These are phyloP conservation scores for Polychytrium aggregatum DNA, from an alignment of 192 early-diverging fungal genomes.

Conservation along the genomic window DNA sequence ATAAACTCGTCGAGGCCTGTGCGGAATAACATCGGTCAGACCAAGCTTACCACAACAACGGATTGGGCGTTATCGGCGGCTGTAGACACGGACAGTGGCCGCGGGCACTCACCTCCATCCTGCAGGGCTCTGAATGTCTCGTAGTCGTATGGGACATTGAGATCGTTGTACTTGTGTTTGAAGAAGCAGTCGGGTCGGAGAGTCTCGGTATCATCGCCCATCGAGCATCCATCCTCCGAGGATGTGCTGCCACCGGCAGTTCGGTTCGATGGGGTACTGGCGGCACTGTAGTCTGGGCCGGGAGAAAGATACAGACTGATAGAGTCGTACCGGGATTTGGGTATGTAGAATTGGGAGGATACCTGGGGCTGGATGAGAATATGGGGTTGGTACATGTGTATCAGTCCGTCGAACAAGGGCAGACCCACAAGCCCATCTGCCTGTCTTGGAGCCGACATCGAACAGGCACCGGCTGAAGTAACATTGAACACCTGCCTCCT, in stretches of 20 bases:
- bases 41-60: too few relatives aligned
- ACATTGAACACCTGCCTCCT: slow-evolving; percentile 32
- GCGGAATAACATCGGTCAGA: too few relatives aligned
- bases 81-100: too few relatives aligned
- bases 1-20: slow-evolving; percentile 80
- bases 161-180: slow-evolving; percentile 87
- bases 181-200: too few relatives aligned
- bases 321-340: slow-evolving; percentile 93
- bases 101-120: slow-evolving; percentile 33
- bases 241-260: background rate
- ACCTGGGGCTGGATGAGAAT: slow-evolving; percentile 66
- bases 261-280: slow-evolving; percentile 11
- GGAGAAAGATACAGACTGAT: slow-evolving; percentile 76
- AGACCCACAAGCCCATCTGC: too few relatives aligned
- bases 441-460: too few relatives aligned
- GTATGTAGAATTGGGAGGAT: slow-evolving; percentile 65
- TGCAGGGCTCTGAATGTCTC: slow-evolving; percentile 63
- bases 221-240: background rate
- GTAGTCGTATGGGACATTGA: slow-evolving; percentile 68
- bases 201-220: slow-evolving; percentile 39
- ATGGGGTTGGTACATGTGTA: background rate
- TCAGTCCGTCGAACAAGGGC: background rate
- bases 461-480: too few relatives aligned
- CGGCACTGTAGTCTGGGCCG: slow-evolving; percentile 42
- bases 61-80: too few relatives aligned